These are phyloP conservation scores for Isoetes taiwanensis DNA, from an alignment of 75 land plant genomes.

Conservation along the genomic window DNA sequence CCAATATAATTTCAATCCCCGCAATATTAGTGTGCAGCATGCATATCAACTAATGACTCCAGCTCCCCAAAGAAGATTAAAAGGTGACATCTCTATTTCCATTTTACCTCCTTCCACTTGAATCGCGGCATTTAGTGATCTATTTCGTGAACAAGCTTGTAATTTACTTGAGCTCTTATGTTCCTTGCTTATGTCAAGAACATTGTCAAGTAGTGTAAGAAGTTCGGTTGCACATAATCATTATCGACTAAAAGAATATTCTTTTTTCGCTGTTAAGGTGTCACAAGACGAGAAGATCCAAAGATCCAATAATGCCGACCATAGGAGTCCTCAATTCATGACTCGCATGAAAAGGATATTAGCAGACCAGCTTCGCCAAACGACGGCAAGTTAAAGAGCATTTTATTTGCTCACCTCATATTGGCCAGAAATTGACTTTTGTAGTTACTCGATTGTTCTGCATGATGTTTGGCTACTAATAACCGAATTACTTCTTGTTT, in stretches of 20 bases:
- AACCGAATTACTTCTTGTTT: background rate
- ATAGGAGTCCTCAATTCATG: slow-evolving; percentile 6
- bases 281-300: slow-evolving; percentile 5
- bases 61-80: background rate
- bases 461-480: background rate
- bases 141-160: background rate
- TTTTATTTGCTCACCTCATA: background rate
- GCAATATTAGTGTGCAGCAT: background rate
- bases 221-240: background rate
- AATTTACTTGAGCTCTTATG: no score
- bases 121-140: background rate
- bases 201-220: background rate
- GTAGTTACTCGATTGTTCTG: background rate
- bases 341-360: background rate
- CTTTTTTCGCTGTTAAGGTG: background rate
- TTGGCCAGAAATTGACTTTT: slow-evolving; percentile 5
- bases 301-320: background rate
- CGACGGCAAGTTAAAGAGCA: background rate
- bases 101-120: slow-evolving; percentile 2
- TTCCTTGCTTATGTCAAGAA: slow-evolving; percentile 2
- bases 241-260: background rate
- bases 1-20: background rate
- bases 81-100: background rate
- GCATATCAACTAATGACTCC: background rate
- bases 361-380: no score